phyloP scores from a whole-genome alignment of 208 protist species.

The Balamuthia mandrillaris region DNA sequence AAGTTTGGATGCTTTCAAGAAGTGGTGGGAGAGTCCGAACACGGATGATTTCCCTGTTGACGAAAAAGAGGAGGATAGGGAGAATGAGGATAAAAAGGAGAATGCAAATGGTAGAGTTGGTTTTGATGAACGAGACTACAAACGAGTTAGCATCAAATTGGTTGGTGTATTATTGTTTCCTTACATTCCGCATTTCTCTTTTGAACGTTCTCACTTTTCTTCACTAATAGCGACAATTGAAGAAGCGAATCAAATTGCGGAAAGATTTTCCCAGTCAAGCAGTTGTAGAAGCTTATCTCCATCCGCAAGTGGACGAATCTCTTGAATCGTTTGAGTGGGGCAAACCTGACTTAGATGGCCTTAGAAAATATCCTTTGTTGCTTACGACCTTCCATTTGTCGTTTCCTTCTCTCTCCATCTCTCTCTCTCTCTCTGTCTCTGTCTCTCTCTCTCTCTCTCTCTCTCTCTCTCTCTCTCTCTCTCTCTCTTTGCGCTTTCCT shows the following conservation, averaged over 20 bases:
- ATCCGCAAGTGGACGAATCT: constrained; percentile 10
- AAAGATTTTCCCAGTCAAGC: neutral
- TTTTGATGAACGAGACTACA: no score
- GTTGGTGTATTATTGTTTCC: neutral
- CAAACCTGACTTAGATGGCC: neutral
- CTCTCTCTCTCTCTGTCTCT: neutral
- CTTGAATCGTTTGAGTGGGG: neutral
- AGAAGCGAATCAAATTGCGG: neutral
- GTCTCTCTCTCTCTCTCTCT: no score
- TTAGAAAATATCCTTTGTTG: neutral
- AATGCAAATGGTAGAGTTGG: neutral
- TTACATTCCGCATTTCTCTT: neutral
- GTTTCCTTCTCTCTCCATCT: neutral
- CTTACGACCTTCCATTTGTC: neutral
- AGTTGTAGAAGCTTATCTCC: neutral
- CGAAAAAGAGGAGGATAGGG: neutral
- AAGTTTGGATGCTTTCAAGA: neutral
- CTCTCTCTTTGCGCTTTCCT: no score
- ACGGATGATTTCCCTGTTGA: neutral
- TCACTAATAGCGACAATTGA: neutral
- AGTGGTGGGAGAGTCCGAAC: neutral
- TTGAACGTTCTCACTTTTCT: neutral
- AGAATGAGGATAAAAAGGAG: neutral
- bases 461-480: no score
- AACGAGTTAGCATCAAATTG: neutral